Conservation (phyloP, 2,329 filamentous ascomycete genomes). For the Penicillium sumatraense region DNA sequence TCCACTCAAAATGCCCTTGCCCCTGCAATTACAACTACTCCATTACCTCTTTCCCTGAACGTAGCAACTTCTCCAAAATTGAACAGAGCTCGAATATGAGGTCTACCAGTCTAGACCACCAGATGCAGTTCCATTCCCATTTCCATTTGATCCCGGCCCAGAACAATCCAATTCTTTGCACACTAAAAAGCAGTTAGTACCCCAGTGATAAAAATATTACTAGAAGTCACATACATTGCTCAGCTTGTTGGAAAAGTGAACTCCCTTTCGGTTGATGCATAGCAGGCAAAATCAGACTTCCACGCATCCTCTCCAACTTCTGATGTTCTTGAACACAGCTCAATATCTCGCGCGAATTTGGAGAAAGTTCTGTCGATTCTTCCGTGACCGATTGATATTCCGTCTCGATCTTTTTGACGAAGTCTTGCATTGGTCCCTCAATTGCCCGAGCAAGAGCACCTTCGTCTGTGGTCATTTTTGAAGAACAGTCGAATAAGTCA, state of each 20-base stretch:
- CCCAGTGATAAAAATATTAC: not conserved
- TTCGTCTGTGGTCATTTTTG: not conserved
- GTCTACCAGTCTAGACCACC: conserved; percentile 22
- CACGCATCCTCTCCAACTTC: conserved; percentile 27
- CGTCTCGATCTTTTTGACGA: conserved; percentile 14
- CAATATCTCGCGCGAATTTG: conserved; percentile 16
- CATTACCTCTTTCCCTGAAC: too few relatives aligned
- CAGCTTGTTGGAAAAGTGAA: conserved; percentile 31
- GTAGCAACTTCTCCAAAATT: too few relatives aligned
- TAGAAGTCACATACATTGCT: conserved; percentile 25
- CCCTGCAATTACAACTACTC: too few relatives aligned
- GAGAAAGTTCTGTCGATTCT: not conserved
- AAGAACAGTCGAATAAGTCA: conserved; percentile 29
- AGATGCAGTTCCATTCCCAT: conserved; percentile 2
- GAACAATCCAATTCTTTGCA: conserved; percentile 28
- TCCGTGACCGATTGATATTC: conserved; percentile 13
- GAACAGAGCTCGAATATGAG: not conserved
- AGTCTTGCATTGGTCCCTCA: not conserved
- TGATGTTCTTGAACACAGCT: conserved; percentile 25
- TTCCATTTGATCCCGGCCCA: conserved; percentile 3
- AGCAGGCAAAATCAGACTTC: conserved; percentile 29
- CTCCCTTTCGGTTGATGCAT: conserved; percentile 31
- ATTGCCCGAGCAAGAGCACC: not conserved
- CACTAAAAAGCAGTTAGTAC: conserved; percentile 15
- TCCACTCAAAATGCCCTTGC: too few relatives aligned